phyloP scores from a whole-genome alignment of 345 rosid genomes.

The Trapa bicornis region DNA sequence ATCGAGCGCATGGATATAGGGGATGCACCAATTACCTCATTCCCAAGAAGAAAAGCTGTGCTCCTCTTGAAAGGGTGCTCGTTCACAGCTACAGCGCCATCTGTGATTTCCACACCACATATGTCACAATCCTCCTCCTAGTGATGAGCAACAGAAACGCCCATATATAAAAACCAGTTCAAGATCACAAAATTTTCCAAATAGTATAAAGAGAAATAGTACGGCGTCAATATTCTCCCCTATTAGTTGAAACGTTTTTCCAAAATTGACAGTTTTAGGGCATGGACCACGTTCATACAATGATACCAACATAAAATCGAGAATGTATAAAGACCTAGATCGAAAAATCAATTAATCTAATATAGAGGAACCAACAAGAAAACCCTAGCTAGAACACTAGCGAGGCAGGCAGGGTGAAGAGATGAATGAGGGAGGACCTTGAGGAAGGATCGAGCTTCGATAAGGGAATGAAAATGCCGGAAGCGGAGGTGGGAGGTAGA shows the following conservation, averaged over 20 bases:
- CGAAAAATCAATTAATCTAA: neutral
- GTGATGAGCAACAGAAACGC: neutral
- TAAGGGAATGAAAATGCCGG: constrained; percentile 80
- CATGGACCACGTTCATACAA: neutral
- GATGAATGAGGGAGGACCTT: constrained; percentile 26
- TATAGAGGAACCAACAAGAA: neutral
- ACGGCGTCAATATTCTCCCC: neutral
- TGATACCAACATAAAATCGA: neutral
- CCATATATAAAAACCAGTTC: neutral
- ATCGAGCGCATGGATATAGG: neutral
- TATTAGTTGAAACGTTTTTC: neutral
- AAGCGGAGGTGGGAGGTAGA: constrained; percentile 74
- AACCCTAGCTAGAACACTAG: neutral
- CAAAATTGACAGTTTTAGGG: neutral
- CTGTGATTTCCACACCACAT: constrained; percentile 89
- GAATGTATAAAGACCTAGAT: neutral
- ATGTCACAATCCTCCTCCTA: constrained; percentile 83
- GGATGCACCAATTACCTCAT: constrained; percentile 44
- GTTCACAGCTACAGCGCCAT: constrained; percentile 53
- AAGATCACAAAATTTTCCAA: constrained; percentile 1
- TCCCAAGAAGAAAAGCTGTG: constrained; percentile 91
- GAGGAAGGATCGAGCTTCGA: constrained; percentile 61
- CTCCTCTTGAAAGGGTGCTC: constrained; percentile 70
- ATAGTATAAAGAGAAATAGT: neutral
- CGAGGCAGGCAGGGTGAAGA: neutral